Base-by-base conservation (phyloP, 257 asterid genomes). In the Apocynum venetum region DNA sequence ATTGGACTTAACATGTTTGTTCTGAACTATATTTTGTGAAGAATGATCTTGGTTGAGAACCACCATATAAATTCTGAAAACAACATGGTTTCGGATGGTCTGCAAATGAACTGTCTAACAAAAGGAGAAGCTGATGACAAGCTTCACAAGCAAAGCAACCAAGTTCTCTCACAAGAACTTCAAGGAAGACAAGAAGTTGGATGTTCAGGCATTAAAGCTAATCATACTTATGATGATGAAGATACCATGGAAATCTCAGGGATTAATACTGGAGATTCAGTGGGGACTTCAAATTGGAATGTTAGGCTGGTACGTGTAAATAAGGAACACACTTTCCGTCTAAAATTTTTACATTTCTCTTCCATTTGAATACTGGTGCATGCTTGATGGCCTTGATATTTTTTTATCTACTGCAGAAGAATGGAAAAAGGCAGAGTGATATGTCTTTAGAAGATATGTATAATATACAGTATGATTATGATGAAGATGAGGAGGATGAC, bases 401-500 rank as follows among this genome's bases (percentile, higher is more conserved):
- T 65, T 76, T 64, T 60, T 73, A 71, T 80, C 72, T 76, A 78
- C 77, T 85, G 83, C 93, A 93, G 96, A 88, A 75, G 77, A 86
- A 78, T 38, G 90, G 75, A 31, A 82, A 88, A 80, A 79, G 82
- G 82, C 82, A 79, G 83, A 77, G 69, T 74, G 97, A 89, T 53
- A 84, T 87, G 89, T 82, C 90, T 81, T 79, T 92, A 55, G 97
- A 93, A 79, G 97, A 93, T 69, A 83, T 92, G 91, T 96, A 89
- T 83, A 85, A 78, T 84, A 81, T 69, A 70, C 87, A 73, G n/a
- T 90, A 84, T 71, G 92, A 80, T 63, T 85, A 84, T 49, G 93
- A 85, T 63, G 95, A 90, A 15, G 93, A 89, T 14, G 97, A 91
- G 20, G 97, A 91, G 14, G 96, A 92, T 43, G 97, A 93, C 90